phyloP scores from a whole-genome alignment of 441 rosid genomes.

The Pelargonium australe region DNA sequence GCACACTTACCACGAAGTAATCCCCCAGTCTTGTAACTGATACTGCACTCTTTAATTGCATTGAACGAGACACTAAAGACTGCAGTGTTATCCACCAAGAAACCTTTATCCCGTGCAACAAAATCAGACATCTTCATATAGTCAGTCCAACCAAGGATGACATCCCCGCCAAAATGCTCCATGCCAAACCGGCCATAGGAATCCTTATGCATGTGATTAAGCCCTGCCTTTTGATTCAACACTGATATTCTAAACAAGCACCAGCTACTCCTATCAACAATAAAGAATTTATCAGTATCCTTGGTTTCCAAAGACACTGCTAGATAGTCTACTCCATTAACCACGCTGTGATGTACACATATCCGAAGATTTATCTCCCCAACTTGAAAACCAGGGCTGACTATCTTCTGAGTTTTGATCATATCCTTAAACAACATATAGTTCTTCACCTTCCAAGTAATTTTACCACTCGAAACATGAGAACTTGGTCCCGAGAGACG shows the following conservation, averaged over 20 bases:
- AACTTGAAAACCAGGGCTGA: conserved; percentile 96
- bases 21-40: conserved; percentile 64
- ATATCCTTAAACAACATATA: conserved; percentile 89
- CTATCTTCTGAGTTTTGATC: conserved; percentile 93
- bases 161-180: conserved; percentile 90
- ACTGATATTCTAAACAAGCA: conserved; percentile 92
- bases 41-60: conserved; percentile 81
- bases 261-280: conserved; percentile 80
- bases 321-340: conserved; percentile 66
- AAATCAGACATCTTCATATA: conserved; percentile 95
- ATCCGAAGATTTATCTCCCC: conserved; percentile 92
- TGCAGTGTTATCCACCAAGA: conserved; percentile 75
- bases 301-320: conserved; percentile 95
- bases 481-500: conserved; percentile 56
- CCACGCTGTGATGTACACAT: conserved; percentile 82
- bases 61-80: conserved; percentile 91
- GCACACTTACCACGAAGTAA: conserved; percentile 55
- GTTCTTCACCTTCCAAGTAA: conserved; percentile 95
- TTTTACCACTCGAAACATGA: conserved; percentile 85
- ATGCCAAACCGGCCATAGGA: conserved; percentile 96
- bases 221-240: conserved; percentile 79
- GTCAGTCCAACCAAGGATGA: conserved; percentile 95
- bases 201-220: conserved; percentile 87
- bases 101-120: conserved; percentile 64
- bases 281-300: conserved; percentile 58